Percentiles rank a stretch among this genome's conserved stretches.
These are phyloP conservation scores for Alternaria arborescens DNA, from an alignment of 2,329 filamentous ascomycete genomes.

Conservation along the genomic window DNA sequence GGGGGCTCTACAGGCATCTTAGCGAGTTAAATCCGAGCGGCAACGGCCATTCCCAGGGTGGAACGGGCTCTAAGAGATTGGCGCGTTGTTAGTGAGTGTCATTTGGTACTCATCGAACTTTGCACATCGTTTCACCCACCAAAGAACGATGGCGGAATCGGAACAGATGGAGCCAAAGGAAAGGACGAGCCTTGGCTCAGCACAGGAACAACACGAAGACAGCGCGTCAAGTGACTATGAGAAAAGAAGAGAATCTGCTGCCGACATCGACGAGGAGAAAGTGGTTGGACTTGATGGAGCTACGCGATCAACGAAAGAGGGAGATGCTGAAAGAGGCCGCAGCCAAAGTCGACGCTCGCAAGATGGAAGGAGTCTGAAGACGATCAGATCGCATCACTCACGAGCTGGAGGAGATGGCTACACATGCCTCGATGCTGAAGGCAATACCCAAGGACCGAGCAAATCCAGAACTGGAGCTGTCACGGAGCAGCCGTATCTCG, in stretches of 20 bases:
- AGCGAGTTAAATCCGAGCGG: constrained; percentile 26
- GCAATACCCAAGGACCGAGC: constrained; percentile 28
- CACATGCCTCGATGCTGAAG: constrained; percentile 45
- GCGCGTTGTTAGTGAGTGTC: not conserved
- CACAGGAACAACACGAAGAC: constrained; percentile 13
- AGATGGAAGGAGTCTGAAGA: constrained; percentile 26
- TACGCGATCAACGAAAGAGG: constrained; percentile 1
- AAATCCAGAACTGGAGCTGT: constrained; percentile 29
- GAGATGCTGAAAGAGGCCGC: constrained; percentile 4
- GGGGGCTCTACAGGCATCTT: constrained; percentile 6
- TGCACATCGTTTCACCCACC: not conserved
- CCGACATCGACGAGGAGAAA: constrained; percentile 26
- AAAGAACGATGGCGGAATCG: not conserved
- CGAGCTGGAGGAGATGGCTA: constrained; percentile 51
- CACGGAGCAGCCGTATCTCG: constrained; percentile 66
- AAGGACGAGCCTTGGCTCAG: constrained; percentile 16
- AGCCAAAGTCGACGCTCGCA: constrained; percentile 25
- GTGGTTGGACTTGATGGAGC: constrained; percentile 18
- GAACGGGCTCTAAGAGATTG: constrained; percentile 12
- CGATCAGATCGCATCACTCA: constrained; percentile 45
- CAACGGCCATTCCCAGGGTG: not conserved
- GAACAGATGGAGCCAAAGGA: not conserved
- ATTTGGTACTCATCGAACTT: not conserved
- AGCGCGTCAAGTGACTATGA: constrained; percentile 25
- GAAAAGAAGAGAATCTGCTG: constrained; percentile 13